A percentile compares a stretch with the other conserved stretches of the same genome.
phyloP scores from a whole-genome alignment of 768 basidiomycete species.

The Suillus occidentalis region DNA sequence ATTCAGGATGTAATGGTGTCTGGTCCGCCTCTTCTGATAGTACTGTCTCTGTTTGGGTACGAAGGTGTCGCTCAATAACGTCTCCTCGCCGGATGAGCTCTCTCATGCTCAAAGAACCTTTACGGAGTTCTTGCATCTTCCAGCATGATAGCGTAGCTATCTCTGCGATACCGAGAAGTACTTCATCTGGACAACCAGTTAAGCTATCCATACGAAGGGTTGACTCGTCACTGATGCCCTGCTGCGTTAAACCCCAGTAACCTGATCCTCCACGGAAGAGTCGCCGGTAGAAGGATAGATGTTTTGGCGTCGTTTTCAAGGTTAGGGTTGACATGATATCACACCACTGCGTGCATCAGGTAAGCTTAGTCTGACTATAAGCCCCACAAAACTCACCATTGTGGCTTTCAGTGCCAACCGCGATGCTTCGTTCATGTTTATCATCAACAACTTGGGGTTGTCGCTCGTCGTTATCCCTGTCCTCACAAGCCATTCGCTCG shows the following conservation, averaged over 20 bases:
- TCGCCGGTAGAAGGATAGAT: conserved; percentile 63
- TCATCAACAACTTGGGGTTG: conserved; percentile 60
- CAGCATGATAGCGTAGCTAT: conserved; percentile 71
- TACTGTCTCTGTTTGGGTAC: conserved; percentile 40
- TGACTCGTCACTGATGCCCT: conserved; percentile 35
- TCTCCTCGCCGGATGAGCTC: conserved; percentile 76
- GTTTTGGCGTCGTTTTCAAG: conserved; percentile 59
- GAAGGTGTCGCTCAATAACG: conserved; percentile 65
- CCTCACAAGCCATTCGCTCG: conserved; percentile 74
- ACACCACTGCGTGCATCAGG: conserved; percentile 55
- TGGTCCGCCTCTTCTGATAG: conserved; percentile 33
- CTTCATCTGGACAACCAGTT: conserved; percentile 79
- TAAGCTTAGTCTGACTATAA: neutral
- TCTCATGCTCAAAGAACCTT: conserved; percentile 68
- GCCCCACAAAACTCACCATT: conserved; percentile 52
- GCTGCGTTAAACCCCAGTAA: conserved; percentile 40
- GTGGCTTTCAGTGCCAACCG: conserved; percentile 68
- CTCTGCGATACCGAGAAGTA: conserved; percentile 73
- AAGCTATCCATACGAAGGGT: conserved; percentile 64
- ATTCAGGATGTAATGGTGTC: conserved; percentile 42
- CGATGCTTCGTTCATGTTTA: conserved; percentile 50
- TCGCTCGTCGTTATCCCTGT: conserved; percentile 63
- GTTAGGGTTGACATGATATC: conserved; percentile 74
- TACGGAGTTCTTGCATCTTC: conserved; percentile 64
- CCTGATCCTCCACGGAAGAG: conserved; percentile 55